Base-by-base conservation (phyloP, 306 rosid genomes). In the Spatholobus suberectus region DNA sequence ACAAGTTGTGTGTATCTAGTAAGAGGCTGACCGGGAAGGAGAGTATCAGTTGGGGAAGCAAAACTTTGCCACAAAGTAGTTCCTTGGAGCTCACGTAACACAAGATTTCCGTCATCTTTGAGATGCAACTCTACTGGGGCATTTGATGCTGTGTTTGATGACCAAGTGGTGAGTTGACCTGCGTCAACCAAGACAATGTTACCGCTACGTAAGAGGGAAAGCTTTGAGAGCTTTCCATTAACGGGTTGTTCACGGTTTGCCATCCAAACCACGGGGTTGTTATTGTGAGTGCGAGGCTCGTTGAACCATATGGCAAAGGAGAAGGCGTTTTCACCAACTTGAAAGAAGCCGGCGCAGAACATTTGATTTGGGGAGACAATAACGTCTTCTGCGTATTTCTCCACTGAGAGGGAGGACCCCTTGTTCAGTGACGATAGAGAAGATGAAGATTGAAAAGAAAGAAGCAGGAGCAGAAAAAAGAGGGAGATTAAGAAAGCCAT, bases 221-320 rank as follows among this genome's bases (percentile, higher is more conserved):
- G 77, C 62, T 70, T 83, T 4, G 92, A 83, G 34, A 37, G 51
- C 59, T 75, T 80, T 5, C 88, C 85, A 15, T 89, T 89, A 3
- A 87, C 90, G 0, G 90, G 92, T 13, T 20, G 72, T 57, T 85
- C 81, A 0, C 88, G 87, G 11, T 89, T 87, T 6, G 86, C 90
- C 76, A 49, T 84, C 94, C 92, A 91, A 65, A 87, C 75, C 5
- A 86, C 52, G 17, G 86, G 7, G 26, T 0, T 73, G 9, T 10
- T 13, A 23, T 46, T 26, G 17, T 17, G 58, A 15, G 44, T 10
- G 14, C 40, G 24, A 51, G 58, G 35, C 5, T 41, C 6, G 1
- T 41, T 70, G 77, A 70, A 80, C 83, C 83, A 80, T 40, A 80
- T 55, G 77, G 77, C 71, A 70, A 80, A 70, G 47, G 49, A 80